A percentile compares a stretch with the other conserved stretches of the same genome.
Conservation (phyloP, 306 rosid genomes). For the Parietaria judaica region DNA sequence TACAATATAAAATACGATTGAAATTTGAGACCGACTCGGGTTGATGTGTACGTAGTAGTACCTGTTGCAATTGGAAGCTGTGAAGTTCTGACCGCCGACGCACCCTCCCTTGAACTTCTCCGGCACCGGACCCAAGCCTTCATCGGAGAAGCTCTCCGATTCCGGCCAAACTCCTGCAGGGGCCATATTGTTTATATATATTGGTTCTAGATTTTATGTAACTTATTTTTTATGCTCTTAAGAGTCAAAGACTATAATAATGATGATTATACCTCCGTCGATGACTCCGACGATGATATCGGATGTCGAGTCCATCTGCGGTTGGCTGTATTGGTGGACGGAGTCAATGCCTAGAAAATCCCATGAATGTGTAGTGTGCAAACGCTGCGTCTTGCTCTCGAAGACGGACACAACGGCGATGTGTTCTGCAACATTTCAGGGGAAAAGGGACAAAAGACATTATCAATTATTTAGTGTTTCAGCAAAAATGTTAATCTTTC, state of each 20-base stretch:
- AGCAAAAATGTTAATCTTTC: too few species aligned
- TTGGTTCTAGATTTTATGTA: too few species aligned
- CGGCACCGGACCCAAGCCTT: constrained; percentile 61
- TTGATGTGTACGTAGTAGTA: constrained; percentile 12
- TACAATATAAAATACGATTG: too few species aligned
- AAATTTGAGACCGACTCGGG: too few species aligned
- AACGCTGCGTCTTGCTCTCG: constrained; percentile 52
- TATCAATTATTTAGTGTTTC: not conserved
- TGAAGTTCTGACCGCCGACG: constrained; percentile 47
- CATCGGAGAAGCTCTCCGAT: constrained; percentile 57
- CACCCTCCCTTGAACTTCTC: constrained; percentile 58
- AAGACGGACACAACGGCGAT: constrained; percentile 44
- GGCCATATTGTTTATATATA: not conserved
- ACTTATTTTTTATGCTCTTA: too few species aligned
- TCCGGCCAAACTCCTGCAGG: constrained; percentile 66
- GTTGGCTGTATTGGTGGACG: constrained; percentile 17
- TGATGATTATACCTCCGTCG: constrained; percentile 44
- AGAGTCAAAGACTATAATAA: not conserved
- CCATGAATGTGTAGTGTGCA: constrained; percentile 66
- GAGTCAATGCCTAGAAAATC: constrained; percentile 48
- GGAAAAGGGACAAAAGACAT: constrained; percentile 6
- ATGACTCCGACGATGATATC: constrained; percentile 57
- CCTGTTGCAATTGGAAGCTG: constrained; percentile 62
- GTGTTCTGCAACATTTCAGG: constrained; percentile 30
- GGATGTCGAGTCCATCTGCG: constrained; percentile 25